Base-by-base conservation (phyloP, 2,329 filamentous ascomycete genomes). In the Fusarium sp. region DNA sequence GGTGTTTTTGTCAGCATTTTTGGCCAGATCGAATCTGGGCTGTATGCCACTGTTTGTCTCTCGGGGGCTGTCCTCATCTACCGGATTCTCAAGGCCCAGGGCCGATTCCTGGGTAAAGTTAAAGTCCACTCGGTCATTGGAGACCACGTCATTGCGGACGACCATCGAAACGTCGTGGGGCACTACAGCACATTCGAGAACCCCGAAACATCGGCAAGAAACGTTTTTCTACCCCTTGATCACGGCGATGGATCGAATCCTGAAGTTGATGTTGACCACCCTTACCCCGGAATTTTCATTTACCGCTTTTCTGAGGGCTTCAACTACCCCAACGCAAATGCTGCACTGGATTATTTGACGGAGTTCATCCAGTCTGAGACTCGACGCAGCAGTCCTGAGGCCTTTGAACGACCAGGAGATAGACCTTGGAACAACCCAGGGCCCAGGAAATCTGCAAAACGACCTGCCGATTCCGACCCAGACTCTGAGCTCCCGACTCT, bases 371-470 rank as follows among this genome's bases (percentile, higher is more conserved):
- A 92, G 71, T 79, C 85, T 44, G 82, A 91, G 65, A 97, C 95
- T 3, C 90, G 92, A 39, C 91, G 94, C 34, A 97, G 94, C 1
- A 93, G 92, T 69, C 84, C 90, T 0, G 84, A 92, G 60, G 83
- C 86, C 2, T 97, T 90, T 74, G 80, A 84, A 6, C 86, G 87
- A 4, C 86, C 84, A 3, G 92, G 92, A 27, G 95, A 99, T 78
- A 88, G 95, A 8, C 95, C 96, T 1, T 98, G 96, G 96, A 98
- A 98, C 75, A 93, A 98, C 77, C 94, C 95, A 0, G 94, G 94
- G 54, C 92, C 93, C 62, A 71, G 76, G 18, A 77, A 76, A 50
- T 74, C 78, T 10, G 86, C 88, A 36, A 88, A 82, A 53, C 74
- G 77, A n/a, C 77, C 75, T n/a, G 71, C 62, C 23, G 70, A 76